A percentile compares a stretch with the other conserved stretches of the same genome.
Evolutionary conservation across 2,329 filamentous ascomycete genomes (phyloP).

Genomic region (Fusarium sp.): DNA sequence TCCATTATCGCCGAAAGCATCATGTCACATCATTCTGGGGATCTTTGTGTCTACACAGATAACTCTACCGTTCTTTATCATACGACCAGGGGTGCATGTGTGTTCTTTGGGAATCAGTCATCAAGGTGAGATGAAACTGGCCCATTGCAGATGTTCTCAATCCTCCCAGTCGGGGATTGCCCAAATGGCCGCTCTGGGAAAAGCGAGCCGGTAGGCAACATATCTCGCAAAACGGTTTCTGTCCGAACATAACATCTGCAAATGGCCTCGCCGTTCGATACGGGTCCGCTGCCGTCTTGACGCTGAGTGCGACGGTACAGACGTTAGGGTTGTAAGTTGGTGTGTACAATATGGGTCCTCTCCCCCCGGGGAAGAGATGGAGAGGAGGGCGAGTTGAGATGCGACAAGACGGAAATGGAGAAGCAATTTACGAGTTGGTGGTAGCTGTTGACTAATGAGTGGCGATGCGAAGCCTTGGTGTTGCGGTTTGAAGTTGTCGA

Average conservation of each 20-base stretch:
- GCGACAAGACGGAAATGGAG: slow-evolving; percentile 30
- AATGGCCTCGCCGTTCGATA: slow-evolving; percentile 15
- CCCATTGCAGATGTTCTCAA: slow-evolving; percentile 17
- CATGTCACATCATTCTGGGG: not conserved
- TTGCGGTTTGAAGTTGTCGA: slow-evolving; percentile 13
- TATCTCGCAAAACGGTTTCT: slow-evolving; percentile 21
- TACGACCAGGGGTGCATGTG: slow-evolving; percentile 29
- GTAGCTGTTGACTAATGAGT: slow-evolving; percentile 31
- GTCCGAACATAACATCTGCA: slow-evolving; percentile 6
- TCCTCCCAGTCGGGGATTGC: slow-evolving; percentile 16
- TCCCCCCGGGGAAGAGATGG: not conserved
- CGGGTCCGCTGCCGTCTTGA: slow-evolving; percentile 2
- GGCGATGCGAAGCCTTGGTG: slow-evolving; percentile 35
- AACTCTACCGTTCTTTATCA: slow-evolving; percentile 33
- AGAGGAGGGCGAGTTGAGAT: slow-evolving; percentile 10
- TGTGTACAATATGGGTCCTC: slow-evolving; percentile 14
- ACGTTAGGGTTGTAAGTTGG: slow-evolving; percentile 4
- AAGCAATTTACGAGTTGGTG: slow-evolving; percentile 23
- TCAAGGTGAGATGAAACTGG: slow-evolving; percentile 6
- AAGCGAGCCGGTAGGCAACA: slow-evolving; percentile 9
- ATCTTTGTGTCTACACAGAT: slow-evolving; percentile 12
- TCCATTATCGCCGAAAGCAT: slow-evolving; percentile 4
- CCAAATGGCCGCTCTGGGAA: slow-evolving; percentile 18
- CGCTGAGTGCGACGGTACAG: slow-evolving; percentile 17
- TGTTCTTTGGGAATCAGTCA: not conserved